Percentiles rank a stretch among this genome's conserved stretches.
Conservation (phyloP, 179 eudicot genomes). For the Carnegiea gigantea region DNA sequence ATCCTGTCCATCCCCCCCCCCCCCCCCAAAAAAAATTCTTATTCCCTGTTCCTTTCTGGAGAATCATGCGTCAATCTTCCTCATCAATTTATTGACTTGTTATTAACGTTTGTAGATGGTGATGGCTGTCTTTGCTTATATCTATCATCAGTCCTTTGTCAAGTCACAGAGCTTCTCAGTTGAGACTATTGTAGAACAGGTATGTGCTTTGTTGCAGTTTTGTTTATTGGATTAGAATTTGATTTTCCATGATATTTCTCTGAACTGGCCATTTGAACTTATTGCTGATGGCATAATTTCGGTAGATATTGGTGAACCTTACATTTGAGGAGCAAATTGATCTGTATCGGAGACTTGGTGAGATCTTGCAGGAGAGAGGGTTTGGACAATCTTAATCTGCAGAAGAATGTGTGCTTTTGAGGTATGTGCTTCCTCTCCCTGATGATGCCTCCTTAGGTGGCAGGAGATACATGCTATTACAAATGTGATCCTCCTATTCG, state of each 20-base stretch:
- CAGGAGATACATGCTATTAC: background rate
- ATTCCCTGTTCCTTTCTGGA: background rate
- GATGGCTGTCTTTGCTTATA: constrained; percentile 97
- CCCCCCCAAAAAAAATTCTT: background rate
- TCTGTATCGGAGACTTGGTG: constrained; percentile 63
- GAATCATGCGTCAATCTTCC: background rate
- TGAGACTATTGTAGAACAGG: constrained; percentile 84
- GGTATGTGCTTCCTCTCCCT: constrained; percentile 20
- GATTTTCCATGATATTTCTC: background rate
- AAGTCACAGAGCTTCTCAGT: constrained; percentile 69
- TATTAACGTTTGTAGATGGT: constrained; percentile 66
- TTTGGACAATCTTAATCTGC: constrained; percentile 37
- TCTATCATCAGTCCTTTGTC: constrained; percentile 90
- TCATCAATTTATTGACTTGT: background rate
- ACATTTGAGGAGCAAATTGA: constrained; percentile 74
- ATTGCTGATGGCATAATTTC: constrained; percentile 17
- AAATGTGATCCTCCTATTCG: background rate
- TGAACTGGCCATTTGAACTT: background rate
- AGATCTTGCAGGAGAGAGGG: constrained; percentile 57
- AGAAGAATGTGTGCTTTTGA: constrained; percentile 6
- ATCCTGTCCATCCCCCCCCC: background rate
- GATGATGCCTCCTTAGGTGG: constrained; percentile 1
- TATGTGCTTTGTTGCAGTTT: constrained; percentile 18
- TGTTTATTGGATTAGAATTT: background rate
- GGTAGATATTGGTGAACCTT: constrained; percentile 72